A percentile compares a stretch with the other conserved stretches of the same genome.
phyloP scores from a whole-genome alignment of 1,139 yeast species.

The Nakaseomyces uthaithaninus region DNA sequence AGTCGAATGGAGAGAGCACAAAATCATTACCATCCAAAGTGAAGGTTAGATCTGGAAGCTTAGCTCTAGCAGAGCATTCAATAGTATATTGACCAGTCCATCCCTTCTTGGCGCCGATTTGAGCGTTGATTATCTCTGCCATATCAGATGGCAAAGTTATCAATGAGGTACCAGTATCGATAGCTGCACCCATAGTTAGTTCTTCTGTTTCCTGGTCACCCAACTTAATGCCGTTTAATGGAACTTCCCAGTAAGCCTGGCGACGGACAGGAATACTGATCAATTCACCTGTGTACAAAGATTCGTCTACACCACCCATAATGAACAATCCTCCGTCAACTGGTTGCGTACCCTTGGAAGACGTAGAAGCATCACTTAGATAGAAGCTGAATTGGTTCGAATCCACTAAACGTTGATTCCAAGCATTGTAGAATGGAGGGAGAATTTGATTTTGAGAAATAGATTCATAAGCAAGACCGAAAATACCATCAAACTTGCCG shows the following conservation, averaged over 20 bases:
- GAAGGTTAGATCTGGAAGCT: slow-evolving; percentile 84
- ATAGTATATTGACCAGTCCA: slow-evolving; percentile 96
- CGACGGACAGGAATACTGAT: slow-evolving; percentile 97
- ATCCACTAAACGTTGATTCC: slow-evolving; percentile 71
- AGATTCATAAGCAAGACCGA: slow-evolving; percentile 88
- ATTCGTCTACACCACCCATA: slow-evolving; percentile 83
- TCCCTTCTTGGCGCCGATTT: slow-evolving; percentile 92
- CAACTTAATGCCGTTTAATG: slow-evolving; percentile 78
- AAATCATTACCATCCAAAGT: slow-evolving; percentile 85
- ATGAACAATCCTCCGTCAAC: slow-evolving; percentile 82
- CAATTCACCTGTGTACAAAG: slow-evolving; percentile 68
- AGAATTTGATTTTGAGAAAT: slow-evolving; percentile 81
- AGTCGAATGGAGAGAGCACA: slow-evolving; percentile 79
- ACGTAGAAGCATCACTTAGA: slow-evolving; percentile 71
- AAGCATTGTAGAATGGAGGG: slow-evolving; percentile 90
- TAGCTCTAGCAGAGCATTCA: slow-evolving; percentile 77
- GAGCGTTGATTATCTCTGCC: slow-evolving; percentile 89
- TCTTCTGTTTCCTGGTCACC: slow-evolving; percentile 80
- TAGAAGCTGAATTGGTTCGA: slow-evolving; percentile 80
- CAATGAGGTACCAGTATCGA: slow-evolving; percentile 96
- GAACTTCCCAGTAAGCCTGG: slow-evolving; percentile 99
- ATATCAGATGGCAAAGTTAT: slow-evolving; percentile 89
- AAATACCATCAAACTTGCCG: slow-evolving; percentile 95
- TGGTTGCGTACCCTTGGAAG: neutral
- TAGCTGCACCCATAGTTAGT: slow-evolving; percentile 89